Evolutionary conservation across 2,329 filamentous ascomycete species (phyloP), one percentile per base, ranked within the genome.

Genomic region (Sporothrix dimorphospora): DNA sequence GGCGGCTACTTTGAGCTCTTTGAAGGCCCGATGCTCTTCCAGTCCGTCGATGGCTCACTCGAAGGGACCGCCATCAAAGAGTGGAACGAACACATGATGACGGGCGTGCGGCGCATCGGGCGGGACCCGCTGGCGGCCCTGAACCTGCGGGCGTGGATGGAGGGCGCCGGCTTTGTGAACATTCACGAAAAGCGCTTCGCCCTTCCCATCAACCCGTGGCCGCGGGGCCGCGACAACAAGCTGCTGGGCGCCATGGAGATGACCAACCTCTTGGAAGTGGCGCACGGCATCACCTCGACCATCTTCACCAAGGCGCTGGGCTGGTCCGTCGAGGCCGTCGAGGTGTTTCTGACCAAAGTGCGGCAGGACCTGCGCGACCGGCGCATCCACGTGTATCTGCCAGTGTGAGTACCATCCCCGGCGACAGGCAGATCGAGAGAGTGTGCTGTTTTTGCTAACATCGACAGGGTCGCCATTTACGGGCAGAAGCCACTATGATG

Each of bases 1-100:
- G 84, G 82, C 27, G 83, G 82, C 30, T 84, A 76, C 75, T 73
- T 83, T 1, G 83, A 85, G 72, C 65, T 81, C 19, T 75, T 76
- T 49, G 79, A 83, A 49, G 75, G 71, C 38, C 75, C 75, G 66
- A 72, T 76, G 21, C 72, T 74, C 65, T 59, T 76, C 71, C 70
- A 75, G 61, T 71, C 72, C 40, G 75, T 78, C 49, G 77, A 80
- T 47, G 77, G 71, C 24, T 77, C 79, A 12, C 78, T 79, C 16
- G 78, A 80, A 63, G 79, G 77, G 40, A 78, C 76, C 12, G 55
- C 73, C 1, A 66, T 78, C 53, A 74, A 77, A 72, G 73, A 77
- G 47, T 78, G 77, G 76, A 78, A 77, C 59, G 66, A 76, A 27
- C 61, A 72, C 30, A 70, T 78, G 59, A 63, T 79, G 49, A 75